A percentile compares a stretch with the other conserved stretches of the same genome.
These are phyloP conservation scores for Polytrichum commune DNA, from an alignment of 225 moss, liverwort and hornwort species.

Conservation along the genomic window DNA sequence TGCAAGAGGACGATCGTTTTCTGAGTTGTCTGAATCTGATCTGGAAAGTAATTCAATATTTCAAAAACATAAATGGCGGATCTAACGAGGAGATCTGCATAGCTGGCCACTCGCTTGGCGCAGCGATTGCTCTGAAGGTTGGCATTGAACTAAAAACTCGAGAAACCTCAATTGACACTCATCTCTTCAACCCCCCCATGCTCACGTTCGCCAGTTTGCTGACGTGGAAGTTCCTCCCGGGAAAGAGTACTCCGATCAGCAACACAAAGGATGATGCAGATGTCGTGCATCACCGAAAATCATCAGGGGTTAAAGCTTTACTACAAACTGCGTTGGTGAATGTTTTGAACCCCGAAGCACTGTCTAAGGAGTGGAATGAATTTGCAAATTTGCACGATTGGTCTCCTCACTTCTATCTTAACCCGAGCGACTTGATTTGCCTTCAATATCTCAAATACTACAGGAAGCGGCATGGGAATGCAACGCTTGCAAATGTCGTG, in stretches of 20 bases:
- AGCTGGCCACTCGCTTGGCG: conserved; percentile 22
- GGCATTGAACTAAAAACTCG: background rate
- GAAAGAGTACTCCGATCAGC: background rate
- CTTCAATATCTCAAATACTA: conserved; percentile 1
- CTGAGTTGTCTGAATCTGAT: background rate
- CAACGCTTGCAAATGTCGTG: background rate
- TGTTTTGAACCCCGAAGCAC: background rate
- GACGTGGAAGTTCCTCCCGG: background rate
- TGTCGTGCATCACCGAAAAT: background rate
- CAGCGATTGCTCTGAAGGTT: conserved; percentile 12
- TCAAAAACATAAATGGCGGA: background rate
- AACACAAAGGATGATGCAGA: background rate
- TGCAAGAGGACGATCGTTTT: background rate
- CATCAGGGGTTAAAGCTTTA: background rate
- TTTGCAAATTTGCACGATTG: background rate
- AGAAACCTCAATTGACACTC: conserved; percentile 9
- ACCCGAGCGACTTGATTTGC: conserved; percentile 1
- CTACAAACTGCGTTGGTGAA: background rate
- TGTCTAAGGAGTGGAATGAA: background rate
- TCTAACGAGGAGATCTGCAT: background rate
- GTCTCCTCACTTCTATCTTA: background rate
- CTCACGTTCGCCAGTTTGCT: conserved; percentile 1
- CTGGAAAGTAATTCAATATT: background rate
- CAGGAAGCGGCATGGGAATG: background rate
- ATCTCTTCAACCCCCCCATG: conserved; percentile 20